A percentile compares a stretch with the other conserved stretches of the same genome.
Evolutionary conservation across 2,329 filamentous ascomycete genomes (phyloP).

Genomic region (Colletotrichum euphorbiae): DNA sequence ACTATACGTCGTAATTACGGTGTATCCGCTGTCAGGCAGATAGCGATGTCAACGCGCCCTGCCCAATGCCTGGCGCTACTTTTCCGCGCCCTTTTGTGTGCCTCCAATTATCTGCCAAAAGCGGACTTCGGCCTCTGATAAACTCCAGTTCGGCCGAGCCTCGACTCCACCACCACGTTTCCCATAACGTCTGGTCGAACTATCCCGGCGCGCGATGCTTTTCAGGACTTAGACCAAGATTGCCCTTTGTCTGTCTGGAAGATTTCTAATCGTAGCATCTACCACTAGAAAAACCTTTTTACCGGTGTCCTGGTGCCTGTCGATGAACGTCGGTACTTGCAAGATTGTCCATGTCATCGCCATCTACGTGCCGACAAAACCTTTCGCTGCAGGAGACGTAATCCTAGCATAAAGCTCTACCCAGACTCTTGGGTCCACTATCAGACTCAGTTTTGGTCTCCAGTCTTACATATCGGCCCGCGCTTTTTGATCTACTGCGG

Average conservation of each 20-base stretch:
- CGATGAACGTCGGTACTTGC: conserved; percentile 15
- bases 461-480: conserved; percentile 13
- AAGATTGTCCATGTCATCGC: neutral
- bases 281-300: neutral
- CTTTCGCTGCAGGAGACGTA: conserved; percentile 12
- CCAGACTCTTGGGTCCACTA: neutral
- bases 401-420: conserved; percentile 11
- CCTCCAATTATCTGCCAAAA: neutral
- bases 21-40: neutral
- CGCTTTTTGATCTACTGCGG: neutral
- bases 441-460: conserved; percentile 8
- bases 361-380: neutral
- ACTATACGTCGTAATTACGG: conserved; percentile 8
- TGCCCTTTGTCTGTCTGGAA: conserved; percentile 1
- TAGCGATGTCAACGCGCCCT: neutral
- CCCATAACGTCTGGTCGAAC: conserved; percentile 27
- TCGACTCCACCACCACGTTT: conserved; percentile 24
- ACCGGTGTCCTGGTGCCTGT: neutral
- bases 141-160: conserved; percentile 32
- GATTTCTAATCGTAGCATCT: conserved; percentile 5
- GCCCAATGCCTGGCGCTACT: neutral
- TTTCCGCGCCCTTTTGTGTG: neutral
- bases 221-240: conserved; percentile 3
- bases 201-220: conserved; percentile 21
- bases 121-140: conserved; percentile 37